Base-by-base conservation (phyloP, 192 early-diverging fungal species). In the Geosiphon pyriformis region DNA sequence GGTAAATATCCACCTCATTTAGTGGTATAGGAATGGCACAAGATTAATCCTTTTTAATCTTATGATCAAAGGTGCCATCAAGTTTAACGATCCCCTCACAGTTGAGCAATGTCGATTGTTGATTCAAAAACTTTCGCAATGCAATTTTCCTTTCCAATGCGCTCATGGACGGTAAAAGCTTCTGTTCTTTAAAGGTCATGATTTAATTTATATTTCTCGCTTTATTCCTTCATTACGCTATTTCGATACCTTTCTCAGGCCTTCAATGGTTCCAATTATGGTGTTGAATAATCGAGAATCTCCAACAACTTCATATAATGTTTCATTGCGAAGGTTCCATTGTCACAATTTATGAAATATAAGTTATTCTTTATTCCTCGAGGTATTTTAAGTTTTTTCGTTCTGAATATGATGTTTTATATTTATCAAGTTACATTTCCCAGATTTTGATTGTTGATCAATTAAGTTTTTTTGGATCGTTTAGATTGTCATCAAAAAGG, bases 41-140 rank as follows among this genome's bases (percentile, higher is more conserved):
- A 22, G 20, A 42, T 4, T 42, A 23, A 25, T 50, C 12, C 49
- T 61, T 12, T 8, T 27, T 62, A 30, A 29, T 49, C 22, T 53
- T 32, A 4, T 46, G 27, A 47, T n/a, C n/a, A 46, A 22, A 66
- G 86, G 71, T 70, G 87, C 90, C 11, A 88, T 92, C 25, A 90
- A 85, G 84, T 92, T 92, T 72, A 88, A 88, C 42, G 87, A 89
- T 47, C 61, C 56, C 20, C 73, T 92, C 1, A 69, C 77, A 0
- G 12, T 65, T 7, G 55, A 65, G 2, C 69, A 80, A 42, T 90
- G 88, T 73, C 49, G 70, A 53, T 32, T 60, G 12, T 55, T 92
- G n/a, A 72, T 90, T 1, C 11, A 69, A 4, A 68, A 76, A 32
- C 57, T 92, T 20, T 61, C 83, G 1, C 48, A 65, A 1, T 89